Evolutionary conservation across 441 rosid genomes (phyloP).

Genomic region (Gossypium trilobum): DNA sequence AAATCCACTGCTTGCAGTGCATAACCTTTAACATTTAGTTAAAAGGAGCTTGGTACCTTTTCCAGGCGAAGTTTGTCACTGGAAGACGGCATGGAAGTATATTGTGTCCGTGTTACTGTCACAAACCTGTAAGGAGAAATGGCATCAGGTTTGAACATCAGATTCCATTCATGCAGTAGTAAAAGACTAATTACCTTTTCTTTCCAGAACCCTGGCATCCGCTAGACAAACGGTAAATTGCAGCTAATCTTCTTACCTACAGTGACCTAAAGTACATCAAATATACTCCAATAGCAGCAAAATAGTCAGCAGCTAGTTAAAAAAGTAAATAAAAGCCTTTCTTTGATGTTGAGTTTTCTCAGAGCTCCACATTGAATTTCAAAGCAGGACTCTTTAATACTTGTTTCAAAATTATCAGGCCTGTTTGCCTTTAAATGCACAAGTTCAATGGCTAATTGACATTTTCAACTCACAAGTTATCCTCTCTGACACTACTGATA

Average conservation of each 20-base stretch:
- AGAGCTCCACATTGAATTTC: neutral
- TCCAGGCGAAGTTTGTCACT: slow-evolving; percentile 60
- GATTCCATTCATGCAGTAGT: neutral
- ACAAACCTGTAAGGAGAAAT: slow-evolving; percentile 41
- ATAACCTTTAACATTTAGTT: neutral
- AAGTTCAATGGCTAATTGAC: neutral
- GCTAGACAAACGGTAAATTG: slow-evolving; percentile 52
- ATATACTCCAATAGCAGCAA: slow-evolving; percentile 3
- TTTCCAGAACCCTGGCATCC: slow-evolving; percentile 65
- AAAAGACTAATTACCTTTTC: slow-evolving; percentile 43
- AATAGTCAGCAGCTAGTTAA: neutral
- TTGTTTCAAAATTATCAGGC: neutral
- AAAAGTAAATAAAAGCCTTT: neutral
- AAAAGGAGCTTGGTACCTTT: slow-evolving; percentile 31
- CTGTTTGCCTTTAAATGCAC: neutral
- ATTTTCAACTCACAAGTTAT: neutral
- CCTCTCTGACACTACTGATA: neutral
- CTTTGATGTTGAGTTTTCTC: neutral
- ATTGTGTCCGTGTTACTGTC: slow-evolving; percentile 49
- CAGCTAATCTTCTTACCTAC: slow-evolving; percentile 60
- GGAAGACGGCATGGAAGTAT: slow-evolving; percentile 71
- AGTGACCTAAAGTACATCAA: slow-evolving; percentile 13
- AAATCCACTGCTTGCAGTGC: neutral
- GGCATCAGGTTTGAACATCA: slow-evolving; percentile 15
- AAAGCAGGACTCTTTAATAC: neutral